Percentiles rank a stretch among this genome's conserved stretches.
Conservation (phyloP, 1,139 yeast genomes). For the Spathaspora sp. region DNA sequence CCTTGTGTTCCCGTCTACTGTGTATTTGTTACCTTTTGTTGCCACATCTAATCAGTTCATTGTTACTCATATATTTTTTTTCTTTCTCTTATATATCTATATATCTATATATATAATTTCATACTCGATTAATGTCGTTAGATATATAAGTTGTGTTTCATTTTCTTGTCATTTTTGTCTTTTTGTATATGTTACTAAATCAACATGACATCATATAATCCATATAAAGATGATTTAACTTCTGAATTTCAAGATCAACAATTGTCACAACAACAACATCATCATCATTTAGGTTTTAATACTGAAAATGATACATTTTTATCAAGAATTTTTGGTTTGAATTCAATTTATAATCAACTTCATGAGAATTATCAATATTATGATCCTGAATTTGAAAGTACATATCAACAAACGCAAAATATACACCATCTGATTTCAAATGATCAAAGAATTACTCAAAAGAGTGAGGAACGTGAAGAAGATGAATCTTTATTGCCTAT, state of each 20-base stretch:
- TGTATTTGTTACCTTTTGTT: neutral
- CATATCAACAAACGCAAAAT: constrained; percentile 12
- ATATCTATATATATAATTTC: neutral
- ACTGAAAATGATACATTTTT: constrained; percentile 48
- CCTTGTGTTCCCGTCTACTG: neutral
- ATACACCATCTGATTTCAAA: constrained; percentile 1
- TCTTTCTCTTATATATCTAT: too few relatives aligned
- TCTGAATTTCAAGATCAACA: neutral
- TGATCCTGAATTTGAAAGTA: constrained; percentile 34
- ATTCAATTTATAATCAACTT: constrained; percentile 47
- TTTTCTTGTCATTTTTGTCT: neutral
- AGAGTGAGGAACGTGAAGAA: constrained; percentile 6
- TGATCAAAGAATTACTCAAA: neutral
- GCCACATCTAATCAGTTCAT: neutral
- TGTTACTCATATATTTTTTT: neutral
- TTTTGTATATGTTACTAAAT: neutral
- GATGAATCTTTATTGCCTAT: constrained; percentile 11
- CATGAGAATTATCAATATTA: constrained; percentile 40
- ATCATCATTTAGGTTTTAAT: constrained; percentile 1
- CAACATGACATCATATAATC: constrained; percentile 4
- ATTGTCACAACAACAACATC: constrained; percentile 3
- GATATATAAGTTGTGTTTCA: constrained; percentile 1
- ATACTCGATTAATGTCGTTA: neutral
- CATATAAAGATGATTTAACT: constrained; percentile 3
- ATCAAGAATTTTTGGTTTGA: constrained; percentile 56